phyloP scores from a whole-genome alignment of 768 basidiomycete genomes.

The Russula lepida region DNA sequence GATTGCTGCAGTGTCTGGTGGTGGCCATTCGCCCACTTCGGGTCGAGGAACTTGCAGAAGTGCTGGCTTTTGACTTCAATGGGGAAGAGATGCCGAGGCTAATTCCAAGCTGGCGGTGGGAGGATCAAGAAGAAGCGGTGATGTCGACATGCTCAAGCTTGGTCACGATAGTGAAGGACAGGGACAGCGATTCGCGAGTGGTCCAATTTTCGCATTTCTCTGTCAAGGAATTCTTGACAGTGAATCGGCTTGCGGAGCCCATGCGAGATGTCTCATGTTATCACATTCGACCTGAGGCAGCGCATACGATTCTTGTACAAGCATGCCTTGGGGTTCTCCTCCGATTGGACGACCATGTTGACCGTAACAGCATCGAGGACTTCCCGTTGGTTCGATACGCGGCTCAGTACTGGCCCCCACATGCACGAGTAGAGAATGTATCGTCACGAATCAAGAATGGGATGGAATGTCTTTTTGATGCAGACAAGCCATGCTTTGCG shows the following conservation, averaged over 20 bases:
- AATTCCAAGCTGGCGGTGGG: background rate
- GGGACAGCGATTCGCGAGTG: background rate
- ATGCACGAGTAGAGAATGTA: background rate
- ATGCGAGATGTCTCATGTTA: background rate
- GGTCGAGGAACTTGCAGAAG: background rate
- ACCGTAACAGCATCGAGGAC: background rate
- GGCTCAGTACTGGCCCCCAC: background rate
- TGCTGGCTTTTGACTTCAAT: background rate
- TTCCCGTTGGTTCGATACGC: background rate
- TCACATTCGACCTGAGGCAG: background rate
- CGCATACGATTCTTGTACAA: background rate
- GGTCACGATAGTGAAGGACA: background rate
- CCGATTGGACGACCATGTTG: background rate
- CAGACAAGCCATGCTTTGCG: background rate
- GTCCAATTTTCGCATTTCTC: background rate
- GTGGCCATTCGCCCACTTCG: background rate
- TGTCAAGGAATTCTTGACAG: background rate
- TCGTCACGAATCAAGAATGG: background rate
- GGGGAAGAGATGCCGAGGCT: background rate
- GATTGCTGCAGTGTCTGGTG: background rate
- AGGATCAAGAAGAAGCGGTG: background rate
- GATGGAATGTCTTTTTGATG: background rate
- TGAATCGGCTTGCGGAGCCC: background rate
- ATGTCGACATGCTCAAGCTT: background rate
- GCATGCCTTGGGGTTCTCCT: background rate